Evolutionary conservation across 1,284 basidiomycete species (phyloP), one percentile per base, ranked within the genome.

Genomic region (Macrocybe sp.): DNA sequence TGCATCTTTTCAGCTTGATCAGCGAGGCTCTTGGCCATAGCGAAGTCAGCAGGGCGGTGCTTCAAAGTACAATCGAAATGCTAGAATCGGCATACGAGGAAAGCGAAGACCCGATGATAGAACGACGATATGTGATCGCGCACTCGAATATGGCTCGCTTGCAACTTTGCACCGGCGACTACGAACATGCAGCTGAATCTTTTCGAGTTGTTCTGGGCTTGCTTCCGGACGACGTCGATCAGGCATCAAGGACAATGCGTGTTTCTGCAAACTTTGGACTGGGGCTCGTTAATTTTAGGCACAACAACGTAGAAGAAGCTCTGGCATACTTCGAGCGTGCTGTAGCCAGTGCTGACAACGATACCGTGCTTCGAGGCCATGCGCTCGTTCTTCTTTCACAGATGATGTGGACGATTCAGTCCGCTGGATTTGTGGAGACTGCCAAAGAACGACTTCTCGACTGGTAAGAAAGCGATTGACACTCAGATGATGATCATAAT

Each of bases 81-180:
- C 72, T 99, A 16, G 97, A 99, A 65, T 76, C 83, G 2, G 75
- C 81, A 30, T 99, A 97, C 64, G 97, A 99, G 64, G 81, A 85
- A 45, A 80, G 79, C 1, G 97, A 99, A 62, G 86, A 89, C 44
- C 61, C 81, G 0, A 67, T 74, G 12, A 79, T 91, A 11, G 96
- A 97, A 63, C 69, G 75, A 28, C 82, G 81, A 51, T 99, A 89
- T 62, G 82, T 82, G 6, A 80, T 94, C 31, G 91, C 94, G 0
- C 88, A 93, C 51, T 71, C 79, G 33, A 97, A 92, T 52, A 69
- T 94, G 6, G 97, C 86, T 0, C 79, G 97, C 11, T 66, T 97
- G 22, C 75, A 80, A 8, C 70, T 97, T 7, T 73, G 84, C 0
- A 61, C 73, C 0, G 69, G 72, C 2, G 75, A 88, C 41, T 82